Evolutionary conservation across 257 asterid genomes (phyloP).

Genomic region (Nicotiana noctiflora): DNA sequence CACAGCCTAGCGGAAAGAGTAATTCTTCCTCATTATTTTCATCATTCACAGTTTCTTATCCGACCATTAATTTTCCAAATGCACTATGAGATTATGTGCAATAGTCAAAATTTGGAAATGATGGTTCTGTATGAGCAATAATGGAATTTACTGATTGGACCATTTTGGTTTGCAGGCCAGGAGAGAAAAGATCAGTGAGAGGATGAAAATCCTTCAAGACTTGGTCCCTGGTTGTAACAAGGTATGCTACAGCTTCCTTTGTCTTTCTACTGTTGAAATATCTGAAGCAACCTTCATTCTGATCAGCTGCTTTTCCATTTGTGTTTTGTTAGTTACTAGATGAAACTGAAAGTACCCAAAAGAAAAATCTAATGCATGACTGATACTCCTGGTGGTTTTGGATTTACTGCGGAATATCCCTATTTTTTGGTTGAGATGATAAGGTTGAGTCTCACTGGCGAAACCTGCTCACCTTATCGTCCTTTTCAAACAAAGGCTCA

Average conservation of each 20-base stretch:
- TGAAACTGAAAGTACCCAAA: not conserved
- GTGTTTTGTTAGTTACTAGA: not conserved
- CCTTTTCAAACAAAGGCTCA: not conserved
- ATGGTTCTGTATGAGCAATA: not conserved
- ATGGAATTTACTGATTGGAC: not conserved
- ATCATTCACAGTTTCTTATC: not conserved
- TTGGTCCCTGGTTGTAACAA: conserved; percentile 51
- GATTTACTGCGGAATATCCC: not conserved
- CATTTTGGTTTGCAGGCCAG: conserved; percentile 33
- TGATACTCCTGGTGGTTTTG: not conserved
- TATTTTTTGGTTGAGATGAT: not conserved
- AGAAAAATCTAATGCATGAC: not conserved
- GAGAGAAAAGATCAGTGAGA: conserved; percentile 47
- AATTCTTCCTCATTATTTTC: conserved; percentile 13
- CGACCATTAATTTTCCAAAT: not conserved
- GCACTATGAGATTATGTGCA: not conserved
- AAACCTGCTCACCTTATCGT: not conserved
- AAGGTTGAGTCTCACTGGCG: not conserved
- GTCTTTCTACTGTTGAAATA: conserved; percentile 2
- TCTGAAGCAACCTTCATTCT: not conserved
- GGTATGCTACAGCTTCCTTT: conserved; percentile 14
- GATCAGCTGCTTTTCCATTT: not conserved
- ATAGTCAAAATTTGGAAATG: not conserved
- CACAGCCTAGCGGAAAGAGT: conserved; percentile 54
- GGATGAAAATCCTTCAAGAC: conserved; percentile 52